Percentiles rank a stretch among this genome's conserved stretches.
These are phyloP conservation scores for Fomitopsis betulina DNA, from an alignment of 1,284 basidiomycete genomes.

Conservation along the genomic window DNA sequence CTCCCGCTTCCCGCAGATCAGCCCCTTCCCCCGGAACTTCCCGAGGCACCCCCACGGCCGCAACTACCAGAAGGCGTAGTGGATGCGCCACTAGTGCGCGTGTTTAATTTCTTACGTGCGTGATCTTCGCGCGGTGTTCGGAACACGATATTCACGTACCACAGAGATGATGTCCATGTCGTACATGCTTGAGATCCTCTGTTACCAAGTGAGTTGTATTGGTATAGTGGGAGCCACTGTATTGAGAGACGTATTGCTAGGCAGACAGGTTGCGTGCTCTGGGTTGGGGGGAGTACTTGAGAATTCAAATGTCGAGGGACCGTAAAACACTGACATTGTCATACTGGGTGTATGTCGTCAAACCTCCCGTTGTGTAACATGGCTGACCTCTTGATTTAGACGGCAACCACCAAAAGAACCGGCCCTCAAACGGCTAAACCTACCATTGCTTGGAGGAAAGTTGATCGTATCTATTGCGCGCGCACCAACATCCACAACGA, in stretches of 20 bases:
- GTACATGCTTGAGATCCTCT: slow-evolving; percentile 80
- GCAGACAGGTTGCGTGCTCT: slow-evolving; percentile 69
- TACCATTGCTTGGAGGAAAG: slow-evolving; percentile 55
- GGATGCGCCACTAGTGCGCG: slow-evolving; percentile 73
- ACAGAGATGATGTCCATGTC: slow-evolving; percentile 82
- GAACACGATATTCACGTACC: not conserved
- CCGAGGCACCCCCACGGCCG: slow-evolving; percentile 42
- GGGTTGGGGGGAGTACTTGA: slow-evolving; percentile 72
- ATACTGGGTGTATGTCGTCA: slow-evolving; percentile 69
- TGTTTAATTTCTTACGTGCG: slow-evolving; percentile 81
- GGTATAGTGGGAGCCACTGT: not conserved
- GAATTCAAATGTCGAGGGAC: slow-evolving; percentile 57
- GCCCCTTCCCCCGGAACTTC: slow-evolving; percentile 35
- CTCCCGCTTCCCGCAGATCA: slow-evolving; percentile 41
- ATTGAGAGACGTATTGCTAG: slow-evolving; percentile 28
- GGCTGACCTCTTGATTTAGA: slow-evolving; percentile 24
- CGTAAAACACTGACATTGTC: slow-evolving; percentile 60
- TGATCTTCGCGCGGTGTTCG: slow-evolving; percentile 9
- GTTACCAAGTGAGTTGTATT: slow-evolving; percentile 59
- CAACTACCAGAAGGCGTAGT: slow-evolving; percentile 54
- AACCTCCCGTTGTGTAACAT: not conserved
- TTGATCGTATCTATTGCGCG: slow-evolving; percentile 46
- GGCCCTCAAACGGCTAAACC: slow-evolving; percentile 32
- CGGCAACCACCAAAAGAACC: slow-evolving; percentile 40
- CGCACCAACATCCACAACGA: slow-evolving; percentile 28